Conservation (phyloP, 2,329 filamentous ascomycete species). For the Mycosphaerella sp. region DNA sequence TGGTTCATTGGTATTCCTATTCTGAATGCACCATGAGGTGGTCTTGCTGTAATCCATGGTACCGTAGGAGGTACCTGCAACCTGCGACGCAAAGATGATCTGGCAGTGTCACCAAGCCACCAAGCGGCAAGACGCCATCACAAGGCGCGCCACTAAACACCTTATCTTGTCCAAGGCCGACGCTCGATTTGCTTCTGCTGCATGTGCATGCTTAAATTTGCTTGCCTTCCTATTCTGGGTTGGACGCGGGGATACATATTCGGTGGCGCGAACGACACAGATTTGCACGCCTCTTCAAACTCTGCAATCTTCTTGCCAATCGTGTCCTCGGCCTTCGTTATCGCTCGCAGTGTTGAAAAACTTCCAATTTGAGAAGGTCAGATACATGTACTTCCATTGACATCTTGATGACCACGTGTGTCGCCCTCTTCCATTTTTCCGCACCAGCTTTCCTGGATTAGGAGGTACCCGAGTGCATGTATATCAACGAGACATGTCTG, state of each 20-base stretch:
- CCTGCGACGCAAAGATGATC: background rate
- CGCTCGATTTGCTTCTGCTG: background rate
- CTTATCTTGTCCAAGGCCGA: conserved; percentile 7
- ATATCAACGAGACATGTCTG: background rate
- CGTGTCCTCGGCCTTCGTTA: no score
- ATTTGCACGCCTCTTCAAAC: no score
- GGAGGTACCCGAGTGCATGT: no score
- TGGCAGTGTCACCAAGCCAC: background rate
- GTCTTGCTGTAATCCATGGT: background rate
- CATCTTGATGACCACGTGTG: no score
- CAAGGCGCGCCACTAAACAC: conserved; percentile 5
- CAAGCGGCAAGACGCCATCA: background rate
- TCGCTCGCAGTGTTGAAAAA: no score
- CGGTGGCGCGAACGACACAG: background rate
- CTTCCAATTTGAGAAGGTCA: no score
- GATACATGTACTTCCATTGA: no score
- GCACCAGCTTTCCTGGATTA: no score
- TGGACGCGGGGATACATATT: background rate
- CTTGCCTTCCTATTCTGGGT: conserved; percentile 3
- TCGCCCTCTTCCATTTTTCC: no score
- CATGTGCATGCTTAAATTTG: background rate
- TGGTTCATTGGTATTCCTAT: background rate
- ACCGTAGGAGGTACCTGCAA: no score
- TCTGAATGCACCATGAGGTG: background rate
- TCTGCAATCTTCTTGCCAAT: no score